These are phyloP conservation scores for Marchantia polymorpha DNA, from an alignment of 225 moss, liverwort and hornwort species.

Conservation along the genomic window DNA sequence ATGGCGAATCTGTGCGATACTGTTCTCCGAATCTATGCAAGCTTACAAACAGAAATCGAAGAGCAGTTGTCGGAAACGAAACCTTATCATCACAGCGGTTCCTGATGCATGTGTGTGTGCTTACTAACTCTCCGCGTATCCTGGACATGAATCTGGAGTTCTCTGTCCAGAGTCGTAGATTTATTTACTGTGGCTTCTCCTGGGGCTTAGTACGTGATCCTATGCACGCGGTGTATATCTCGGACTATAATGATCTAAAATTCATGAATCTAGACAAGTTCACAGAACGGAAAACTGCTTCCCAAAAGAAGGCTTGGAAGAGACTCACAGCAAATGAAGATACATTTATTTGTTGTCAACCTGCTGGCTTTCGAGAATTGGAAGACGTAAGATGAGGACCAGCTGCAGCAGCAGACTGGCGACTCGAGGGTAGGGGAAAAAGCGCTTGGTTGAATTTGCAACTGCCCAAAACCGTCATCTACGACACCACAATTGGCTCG, in stretches of 20 bases:
- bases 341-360: too few relatives aligned
- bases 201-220: constrained; percentile 48
- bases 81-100: too few relatives aligned
- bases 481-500: too few relatives aligned
- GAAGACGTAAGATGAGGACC: constrained; percentile 27
- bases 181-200: constrained; percentile 87
- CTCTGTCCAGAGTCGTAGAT: constrained; percentile 81
- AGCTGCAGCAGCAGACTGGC: constrained; percentile 20
- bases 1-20: too few relatives aligned
- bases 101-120: too few relatives aligned
- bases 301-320: not conserved
- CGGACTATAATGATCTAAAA: not conserved
- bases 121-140: constrained; percentile 63
- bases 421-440: constrained; percentile 14
- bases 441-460: too few relatives aligned
- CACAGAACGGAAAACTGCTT: not conserved
- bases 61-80: too few relatives aligned
- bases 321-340: not conserved
- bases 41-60: too few relatives aligned
- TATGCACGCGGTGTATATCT: not conserved
- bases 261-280: not conserved
- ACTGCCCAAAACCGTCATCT: too few relatives aligned
- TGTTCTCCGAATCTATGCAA: too few relatives aligned
- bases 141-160: constrained; percentile 93
- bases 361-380: not conserved